A percentile compares a stretch with the other conserved stretches of the same genome.
Conservation (phyloP, 2,329 filamentous ascomycete genomes). For the Pseudohalonectria lignicola region DNA sequence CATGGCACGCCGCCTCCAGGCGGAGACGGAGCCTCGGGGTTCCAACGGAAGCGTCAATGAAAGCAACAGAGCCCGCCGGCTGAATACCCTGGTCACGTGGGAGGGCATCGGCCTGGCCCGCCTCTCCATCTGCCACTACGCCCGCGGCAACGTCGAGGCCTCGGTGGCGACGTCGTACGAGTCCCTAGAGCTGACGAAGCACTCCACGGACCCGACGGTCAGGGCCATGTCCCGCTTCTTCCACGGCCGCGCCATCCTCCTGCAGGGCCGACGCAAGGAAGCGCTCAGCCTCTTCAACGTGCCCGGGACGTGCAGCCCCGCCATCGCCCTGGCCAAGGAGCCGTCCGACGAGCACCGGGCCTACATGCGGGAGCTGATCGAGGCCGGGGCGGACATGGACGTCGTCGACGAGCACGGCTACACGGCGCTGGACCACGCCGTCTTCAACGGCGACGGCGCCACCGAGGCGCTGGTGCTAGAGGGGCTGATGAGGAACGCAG, state of each 20-base stretch:
- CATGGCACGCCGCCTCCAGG: not conserved
- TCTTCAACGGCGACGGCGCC: conserved; percentile 17
- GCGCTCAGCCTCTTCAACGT: conserved; percentile 18
- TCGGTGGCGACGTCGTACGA: conserved; percentile 10
- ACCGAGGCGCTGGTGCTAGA: conserved; percentile 15
- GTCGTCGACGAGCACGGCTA: conserved; percentile 21
- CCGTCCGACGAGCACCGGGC: conserved; percentile 21
- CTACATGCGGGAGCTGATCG: conserved; percentile 20
- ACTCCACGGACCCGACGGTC: conserved; percentile 14
- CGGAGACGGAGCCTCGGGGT: too few species aligned
- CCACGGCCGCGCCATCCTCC: conserved; percentile 17
- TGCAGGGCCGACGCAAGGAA: conserved; percentile 11
- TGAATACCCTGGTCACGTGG: conserved; percentile 6
- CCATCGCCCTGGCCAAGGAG: conserved; percentile 25
- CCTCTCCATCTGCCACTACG: conserved; percentile 20
- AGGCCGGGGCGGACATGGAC: conserved; percentile 19
- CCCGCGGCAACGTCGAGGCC: conserved; percentile 9
- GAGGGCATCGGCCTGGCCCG: conserved; percentile 18
- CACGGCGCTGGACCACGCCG: conserved; percentile 23
- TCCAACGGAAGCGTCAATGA: too few species aligned
- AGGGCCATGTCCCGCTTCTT: conserved; percentile 19
- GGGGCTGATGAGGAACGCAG: conserved; percentile 10
- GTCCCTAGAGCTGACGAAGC: conserved; percentile 5
- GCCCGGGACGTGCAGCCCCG: conserved; percentile 15
- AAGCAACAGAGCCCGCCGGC: not conserved